phyloP scores from a whole-genome alignment of 768 basidiomycete species.

The Mycena polygramma region DNA sequence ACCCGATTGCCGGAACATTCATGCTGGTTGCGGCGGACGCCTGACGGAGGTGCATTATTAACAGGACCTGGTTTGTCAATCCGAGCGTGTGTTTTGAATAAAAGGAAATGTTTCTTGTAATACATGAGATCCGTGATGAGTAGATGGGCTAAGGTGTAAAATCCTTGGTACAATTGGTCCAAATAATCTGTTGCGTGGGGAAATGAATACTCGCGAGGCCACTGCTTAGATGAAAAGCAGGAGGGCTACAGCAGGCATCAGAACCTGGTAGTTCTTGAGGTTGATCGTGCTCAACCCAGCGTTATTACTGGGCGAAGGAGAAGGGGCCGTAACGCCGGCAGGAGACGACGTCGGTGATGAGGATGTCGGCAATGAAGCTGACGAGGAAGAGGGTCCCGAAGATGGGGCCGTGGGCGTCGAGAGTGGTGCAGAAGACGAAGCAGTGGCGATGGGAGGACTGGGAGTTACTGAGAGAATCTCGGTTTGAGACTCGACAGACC shows the following conservation, averaged over 20 bases:
- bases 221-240: conserved; percentile 29
- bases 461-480: conserved; percentile 26
- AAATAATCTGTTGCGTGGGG: neutral
- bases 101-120: conserved; percentile 25
- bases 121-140: conserved; percentile 29
- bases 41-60: too few species aligned
- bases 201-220: neutral
- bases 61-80: too few species aligned
- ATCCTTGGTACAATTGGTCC: too few species aligned
- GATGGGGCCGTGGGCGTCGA: conserved; percentile 28
- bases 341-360: conserved; percentile 22
- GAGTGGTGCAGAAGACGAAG: conserved; percentile 40
- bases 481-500: neutral
- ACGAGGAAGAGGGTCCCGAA: conserved; percentile 2
- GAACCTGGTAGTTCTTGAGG: conserved; percentile 8
- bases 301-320: conserved; percentile 42
- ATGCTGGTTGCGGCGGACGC: conserved; percentile 55
- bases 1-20: conserved; percentile 63
- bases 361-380: conserved; percentile 34
- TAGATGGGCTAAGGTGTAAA: conserved; percentile 10
- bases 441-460: conserved; percentile 36
- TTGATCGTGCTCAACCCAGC: conserved; percentile 42
- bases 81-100: neutral
- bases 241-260: conserved; percentile 27
- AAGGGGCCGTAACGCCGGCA: conserved; percentile 31